Evolutionary conservation across 257 asterid species (phyloP).

Genomic region (Solanum gracilifrons): DNA sequence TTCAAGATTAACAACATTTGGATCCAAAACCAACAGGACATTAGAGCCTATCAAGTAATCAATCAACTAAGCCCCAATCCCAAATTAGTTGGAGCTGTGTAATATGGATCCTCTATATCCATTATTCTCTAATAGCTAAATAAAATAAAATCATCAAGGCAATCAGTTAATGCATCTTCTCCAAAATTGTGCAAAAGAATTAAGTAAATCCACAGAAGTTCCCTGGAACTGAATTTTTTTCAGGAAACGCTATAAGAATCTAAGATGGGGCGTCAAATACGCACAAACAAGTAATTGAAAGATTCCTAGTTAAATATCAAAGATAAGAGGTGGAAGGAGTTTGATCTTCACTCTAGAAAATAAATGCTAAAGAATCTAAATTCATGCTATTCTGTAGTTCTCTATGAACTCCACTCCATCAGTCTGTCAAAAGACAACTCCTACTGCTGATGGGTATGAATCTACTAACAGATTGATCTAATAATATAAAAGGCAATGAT

Average conservation of each 20-base stretch:
- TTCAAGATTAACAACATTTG: not conserved
- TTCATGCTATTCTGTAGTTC: not conserved
- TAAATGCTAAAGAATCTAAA: not conserved
- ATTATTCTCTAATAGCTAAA: not conserved
- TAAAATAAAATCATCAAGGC: not conserved
- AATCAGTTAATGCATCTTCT: not conserved
- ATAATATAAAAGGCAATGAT: not conserved
- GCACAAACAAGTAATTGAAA: not conserved
- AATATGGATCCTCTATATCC: not conserved
- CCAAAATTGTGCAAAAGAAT: not conserved
- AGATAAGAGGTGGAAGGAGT: not conserved
- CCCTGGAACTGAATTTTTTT: not conserved
- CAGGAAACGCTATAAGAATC: not conserved
- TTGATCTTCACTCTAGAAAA: not conserved
- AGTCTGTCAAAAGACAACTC: not conserved
- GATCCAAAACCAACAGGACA: not conserved
- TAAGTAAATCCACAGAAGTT: not conserved
- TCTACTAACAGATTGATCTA: not conserved
- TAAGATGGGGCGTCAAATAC: not conserved
- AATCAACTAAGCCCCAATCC: not conserved
- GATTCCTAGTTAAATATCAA: not conserved
- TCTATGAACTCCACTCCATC: not conserved
- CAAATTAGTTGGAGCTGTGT: not conserved
- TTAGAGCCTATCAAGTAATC: not conserved
- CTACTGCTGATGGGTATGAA: not conserved